A percentile compares a stretch with the other conserved stretches of the same genome.
Conservation (phyloP, 345 rosid species). For the Schrenkiella parvula region DNA sequence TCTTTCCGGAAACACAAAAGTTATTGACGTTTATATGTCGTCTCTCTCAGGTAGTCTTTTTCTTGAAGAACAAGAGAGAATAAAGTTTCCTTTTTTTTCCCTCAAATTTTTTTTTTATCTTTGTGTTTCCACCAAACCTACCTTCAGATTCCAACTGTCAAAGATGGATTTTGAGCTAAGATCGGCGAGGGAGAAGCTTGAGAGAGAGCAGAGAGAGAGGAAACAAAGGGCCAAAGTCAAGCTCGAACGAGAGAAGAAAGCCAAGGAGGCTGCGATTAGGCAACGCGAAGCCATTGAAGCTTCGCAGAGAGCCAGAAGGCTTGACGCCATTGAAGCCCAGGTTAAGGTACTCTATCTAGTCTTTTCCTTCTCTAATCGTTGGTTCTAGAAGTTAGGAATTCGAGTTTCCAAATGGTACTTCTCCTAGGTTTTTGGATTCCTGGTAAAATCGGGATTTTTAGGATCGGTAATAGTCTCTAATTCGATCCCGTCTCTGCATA, state of each 20-base stretch:
- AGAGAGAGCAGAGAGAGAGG: slow-evolving; percentile 83
- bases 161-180: slow-evolving; percentile 89
- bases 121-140: background rate
- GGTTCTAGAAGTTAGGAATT: background rate
- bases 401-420: background rate
- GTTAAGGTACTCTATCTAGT: slow-evolving; percentile 45
- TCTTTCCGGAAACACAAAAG: background rate
- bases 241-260: slow-evolving; percentile 63
- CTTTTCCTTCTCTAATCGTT: background rate
- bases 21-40: background rate
- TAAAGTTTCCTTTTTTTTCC: background rate
- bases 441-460: background rate
- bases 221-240: slow-evolving; percentile 69
- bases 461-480: background rate
- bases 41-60: slow-evolving; percentile 3
- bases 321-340: slow-evolving; percentile 76
- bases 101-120: background rate
- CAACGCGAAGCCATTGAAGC: slow-evolving; percentile 93
- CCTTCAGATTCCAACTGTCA: slow-evolving; percentile 3
- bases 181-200: slow-evolving; percentile 88
- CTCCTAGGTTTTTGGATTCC: background rate
- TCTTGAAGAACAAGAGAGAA: slow-evolving; percentile 31
- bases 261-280: slow-evolving; percentile 62
- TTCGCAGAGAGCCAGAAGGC: slow-evolving; percentile 69
- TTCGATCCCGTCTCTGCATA: background rate